These are phyloP conservation scores for Aspergillus homomorphus DNA, from an alignment of 495 filamentous ascomycete species.

Conservation along the genomic window DNA sequence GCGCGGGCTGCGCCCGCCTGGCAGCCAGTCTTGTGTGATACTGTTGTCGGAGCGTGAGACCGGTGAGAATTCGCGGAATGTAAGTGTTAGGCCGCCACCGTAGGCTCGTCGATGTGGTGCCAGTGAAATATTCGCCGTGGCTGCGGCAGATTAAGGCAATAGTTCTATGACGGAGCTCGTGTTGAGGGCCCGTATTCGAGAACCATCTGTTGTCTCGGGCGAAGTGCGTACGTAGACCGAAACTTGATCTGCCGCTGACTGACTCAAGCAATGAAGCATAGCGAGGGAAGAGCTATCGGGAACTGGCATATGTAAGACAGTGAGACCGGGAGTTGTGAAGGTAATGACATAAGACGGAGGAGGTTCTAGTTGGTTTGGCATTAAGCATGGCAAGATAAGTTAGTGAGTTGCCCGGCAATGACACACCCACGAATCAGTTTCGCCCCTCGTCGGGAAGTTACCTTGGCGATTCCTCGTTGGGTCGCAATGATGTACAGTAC, in stretches of 20 bases:
- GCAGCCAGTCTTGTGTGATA: background rate
- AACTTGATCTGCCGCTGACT: background rate
- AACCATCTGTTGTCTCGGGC: background rate
- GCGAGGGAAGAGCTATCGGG: background rate
- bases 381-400: constrained; percentile 1
- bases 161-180: background rate
- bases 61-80: background rate
- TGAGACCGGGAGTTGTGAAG: background rate
- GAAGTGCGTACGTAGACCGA: background rate
- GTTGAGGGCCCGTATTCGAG: background rate
- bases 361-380: background rate
- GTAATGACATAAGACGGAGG: background rate
- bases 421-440: constrained; percentile 3
- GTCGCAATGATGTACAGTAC: constrained; percentile 4
- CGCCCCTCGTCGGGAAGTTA: constrained; percentile 1
- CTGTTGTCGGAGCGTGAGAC: background rate
- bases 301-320: background rate
- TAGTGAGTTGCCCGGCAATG: background rate
- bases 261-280: background rate
- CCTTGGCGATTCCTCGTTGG: constrained; percentile 5
- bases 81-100: background rate
- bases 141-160: background rate
- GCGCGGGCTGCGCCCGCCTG: background rate
- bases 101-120: background rate
- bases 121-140: background rate